phyloP scores from a whole-genome alignment of 2,329 filamentous ascomycete species.

The Penicillium nordicum region DNA sequence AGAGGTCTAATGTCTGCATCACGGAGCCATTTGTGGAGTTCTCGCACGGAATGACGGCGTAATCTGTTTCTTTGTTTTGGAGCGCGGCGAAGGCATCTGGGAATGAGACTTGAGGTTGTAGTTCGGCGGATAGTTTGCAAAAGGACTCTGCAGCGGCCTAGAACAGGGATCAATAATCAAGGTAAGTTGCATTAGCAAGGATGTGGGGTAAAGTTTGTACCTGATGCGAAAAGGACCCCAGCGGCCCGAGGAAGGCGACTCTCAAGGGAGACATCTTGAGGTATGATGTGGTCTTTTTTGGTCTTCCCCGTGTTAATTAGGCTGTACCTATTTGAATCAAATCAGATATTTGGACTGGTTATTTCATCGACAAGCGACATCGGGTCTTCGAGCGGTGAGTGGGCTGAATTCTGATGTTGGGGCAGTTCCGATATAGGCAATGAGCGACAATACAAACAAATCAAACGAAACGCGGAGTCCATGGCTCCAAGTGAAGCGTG shows the following conservation, averaged over 20 bases:
- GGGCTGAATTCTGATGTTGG: not conserved
- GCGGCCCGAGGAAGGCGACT: slow-evolving; percentile 60
- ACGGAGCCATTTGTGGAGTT: slow-evolving; percentile 95
- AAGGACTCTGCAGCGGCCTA: slow-evolving; percentile 56
- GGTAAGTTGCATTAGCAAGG: slow-evolving; percentile 11
- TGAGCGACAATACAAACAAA: slow-evolving; percentile 23
- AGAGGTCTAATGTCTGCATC: slow-evolving; percentile 81
- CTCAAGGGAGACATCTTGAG: slow-evolving; percentile 25
- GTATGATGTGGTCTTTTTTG: not conserved
- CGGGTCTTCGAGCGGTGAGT: slow-evolving; percentile 18
- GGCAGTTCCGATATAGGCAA: not conserved
- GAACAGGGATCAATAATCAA: slow-evolving; percentile 5
- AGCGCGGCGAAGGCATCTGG: slow-evolving; percentile 75
- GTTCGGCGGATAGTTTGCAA: slow-evolving; percentile 28
- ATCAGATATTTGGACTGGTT: not conserved
- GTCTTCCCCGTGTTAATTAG: not conserved
- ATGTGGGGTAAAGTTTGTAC: slow-evolving; percentile 39
- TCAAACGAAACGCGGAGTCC: slow-evolving; percentile 16
- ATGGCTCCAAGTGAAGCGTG: slow-evolving; percentile 7
- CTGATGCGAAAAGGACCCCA: slow-evolving; percentile 68
- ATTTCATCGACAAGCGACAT: slow-evolving; percentile 1
- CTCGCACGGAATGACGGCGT: slow-evolving; percentile 89
- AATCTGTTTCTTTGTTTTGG: slow-evolving; percentile 60
- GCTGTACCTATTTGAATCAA: not conserved
- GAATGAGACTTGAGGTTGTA: slow-evolving; percentile 39